Evolutionary conservation across 2,329 filamentous ascomycete species (phyloP), one percentile per base, ranked within the genome.

Genomic region (Cercospora sojina): DNA sequence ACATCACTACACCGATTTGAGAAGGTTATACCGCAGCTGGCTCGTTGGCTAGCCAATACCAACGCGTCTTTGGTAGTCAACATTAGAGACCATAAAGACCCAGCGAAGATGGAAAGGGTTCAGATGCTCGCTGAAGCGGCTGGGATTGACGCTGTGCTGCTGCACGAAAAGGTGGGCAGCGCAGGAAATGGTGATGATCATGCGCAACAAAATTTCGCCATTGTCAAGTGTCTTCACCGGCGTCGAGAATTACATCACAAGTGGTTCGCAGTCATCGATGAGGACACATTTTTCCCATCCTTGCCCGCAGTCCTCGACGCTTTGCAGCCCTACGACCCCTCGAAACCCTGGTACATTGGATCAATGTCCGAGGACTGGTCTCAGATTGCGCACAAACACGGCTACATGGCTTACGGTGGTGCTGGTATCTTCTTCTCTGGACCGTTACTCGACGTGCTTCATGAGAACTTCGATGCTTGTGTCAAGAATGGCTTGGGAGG

Each of bases 271-370:
- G 58, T 69, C 20, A 68, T 69, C n/a, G 67, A 71, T 23, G 69
- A 71, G 47, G 69, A 71, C 32, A 71, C 69, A 3, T 71, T 71
- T 55, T 71, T 71, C 59, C 61, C 65, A 9, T 69, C 65, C 4
- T 56, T 71, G 8, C 32, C 67, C 1, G 35, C 31, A 7, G 9
- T 69, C 8, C 25, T 69, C 12, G 9, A 49, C 9, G 56, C 69
- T 5, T 59, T 71, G 16, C 23, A 20, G 18, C 59, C 68, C 5
- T 70, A 58, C 58, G 64, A 68, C 27, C 35, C 66, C 4, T 7
- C 7, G 29, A 61, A 64, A 25, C 65, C 57, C 20, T 70, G 66
- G 27, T 59, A 59, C 8, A 51, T 70, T 29, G 68, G 68, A n/a
- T 60, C 59, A 1, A 31, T 70, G 4, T 49, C 68, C 16, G 68